Percentiles rank a stretch among this genome's conserved stretches.
Evolutionary conservation across 306 rosid species (phyloP).

Genomic region (Quercus berberidifolia): DNA sequence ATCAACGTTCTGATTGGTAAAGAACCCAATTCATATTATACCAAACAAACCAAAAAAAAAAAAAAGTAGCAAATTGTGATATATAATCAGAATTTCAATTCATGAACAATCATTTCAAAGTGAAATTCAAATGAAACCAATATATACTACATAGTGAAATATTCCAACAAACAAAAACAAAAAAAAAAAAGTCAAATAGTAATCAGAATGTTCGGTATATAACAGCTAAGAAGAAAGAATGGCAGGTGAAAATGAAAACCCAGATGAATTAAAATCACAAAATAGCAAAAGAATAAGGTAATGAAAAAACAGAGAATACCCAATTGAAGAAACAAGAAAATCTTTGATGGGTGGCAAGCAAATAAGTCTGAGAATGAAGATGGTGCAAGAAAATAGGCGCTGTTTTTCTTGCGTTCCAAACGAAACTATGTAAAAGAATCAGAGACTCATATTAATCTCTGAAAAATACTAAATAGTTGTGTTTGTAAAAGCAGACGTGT

Average conservation of each 20-base stretch:
- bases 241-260: slow-evolving; percentile 3
- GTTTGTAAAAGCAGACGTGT: not conserved
- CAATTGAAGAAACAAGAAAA: not conserved
- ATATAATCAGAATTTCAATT: not conserved
- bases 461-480: not conserved
- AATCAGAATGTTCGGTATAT: not conserved
- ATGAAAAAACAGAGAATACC: not conserved
- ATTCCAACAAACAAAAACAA: not conserved
- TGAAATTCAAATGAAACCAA: not conserved
- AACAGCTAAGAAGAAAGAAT: not conserved
- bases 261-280: not conserved
- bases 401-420: not conserved
- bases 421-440: not conserved
- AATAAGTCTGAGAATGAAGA: not conserved
- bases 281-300: not conserved
- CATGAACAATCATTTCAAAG: not conserved
- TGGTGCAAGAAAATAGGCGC: not conserved
- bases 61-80: not conserved
- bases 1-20: not conserved
- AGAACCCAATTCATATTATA: not conserved
- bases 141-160: not conserved
- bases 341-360: not conserved
- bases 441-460: not conserved
- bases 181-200: not conserved
- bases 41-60: not conserved